phyloP scores from a whole-genome alignment of 2,329 filamentous ascomycete genomes.

The Lachnellula suecica region DNA sequence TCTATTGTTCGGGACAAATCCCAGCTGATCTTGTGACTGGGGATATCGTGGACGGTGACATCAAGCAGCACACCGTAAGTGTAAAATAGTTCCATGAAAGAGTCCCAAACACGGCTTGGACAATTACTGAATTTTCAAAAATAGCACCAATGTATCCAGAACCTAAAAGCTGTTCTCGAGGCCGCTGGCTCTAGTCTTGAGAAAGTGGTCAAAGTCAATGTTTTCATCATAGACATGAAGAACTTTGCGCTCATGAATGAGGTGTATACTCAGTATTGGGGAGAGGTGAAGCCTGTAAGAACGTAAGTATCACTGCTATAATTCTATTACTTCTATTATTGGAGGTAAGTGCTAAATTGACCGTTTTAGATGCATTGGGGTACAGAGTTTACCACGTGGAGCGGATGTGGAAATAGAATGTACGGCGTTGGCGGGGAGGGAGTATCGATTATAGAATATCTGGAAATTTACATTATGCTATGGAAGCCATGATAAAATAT shows the following conservation, averaged over 20 bases:
- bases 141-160: constrained; percentile 32
- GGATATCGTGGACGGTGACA: constrained; percentile 1
- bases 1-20: constrained; percentile 7
- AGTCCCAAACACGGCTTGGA: too few species aligned
- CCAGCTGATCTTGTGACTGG: constrained; percentile 1
- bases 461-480: too few species aligned
- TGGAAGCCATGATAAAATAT: too few species aligned
- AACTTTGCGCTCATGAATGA: constrained; percentile 76
- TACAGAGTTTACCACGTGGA: constrained; percentile 1
- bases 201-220: constrained; percentile 70
- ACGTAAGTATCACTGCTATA: constrained; percentile 1
- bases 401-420: constrained; percentile 8
- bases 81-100: background rate
- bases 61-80: constrained; percentile 3
- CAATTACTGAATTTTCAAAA: too few species aligned
- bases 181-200: constrained; percentile 64
- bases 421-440: constrained; percentile 9
- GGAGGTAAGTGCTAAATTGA: background rate
- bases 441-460: background rate
- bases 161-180: constrained; percentile 67
- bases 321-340: background rate
- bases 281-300: constrained; percentile 41
- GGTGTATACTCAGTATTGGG: constrained; percentile 70
- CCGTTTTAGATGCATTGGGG: background rate
- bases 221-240: constrained; percentile 73